Base-by-base conservation (phyloP, 768 basidiomycete species). In the Hypholoma fasciculare region DNA sequence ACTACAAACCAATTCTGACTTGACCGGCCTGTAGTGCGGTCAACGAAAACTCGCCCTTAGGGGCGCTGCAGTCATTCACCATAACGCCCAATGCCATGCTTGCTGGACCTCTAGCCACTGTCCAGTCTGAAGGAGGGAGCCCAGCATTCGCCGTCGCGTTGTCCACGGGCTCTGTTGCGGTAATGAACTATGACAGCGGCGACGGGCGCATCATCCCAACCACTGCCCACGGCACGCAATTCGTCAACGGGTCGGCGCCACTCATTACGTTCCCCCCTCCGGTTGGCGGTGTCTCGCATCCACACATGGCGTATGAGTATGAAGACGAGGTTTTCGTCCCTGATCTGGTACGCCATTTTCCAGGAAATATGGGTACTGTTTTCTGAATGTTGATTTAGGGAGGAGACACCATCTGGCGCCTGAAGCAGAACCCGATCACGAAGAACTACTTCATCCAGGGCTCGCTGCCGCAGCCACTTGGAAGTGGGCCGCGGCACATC, bases 331-430 rank as follows among this genome's bases (percentile, higher is more conserved):
- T 90, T 8, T 77, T 89, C 61, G 74, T 90, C 7, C 82, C 88
- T 0, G 89, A 89, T 71, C 73, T 88, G 67, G 88, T 87, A 54
- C 53, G 80, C 68, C 2, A 1, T 16, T 1, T 37, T 16, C 4
- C 7, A 11, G n/a, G 14, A 8, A 17, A 11, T 38, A 12, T 53
- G 36, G 23, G 49, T 26, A 36, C 14, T 27, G 14, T 64, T 58
- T 37, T 54, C 23, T 64, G 42, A 46, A 27, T 40, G 42, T 11
- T n/a, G 23, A 7, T 48, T 47, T 49, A 88, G 87, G 88, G 89
- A 26, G 81, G 70, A 1, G 88, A 90, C 70, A 86, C 77, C 57
- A 82, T 90, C 55, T 91, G 88, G 87, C 76, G 89, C 39, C 74
- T 90, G 2, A 77, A 74, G 42, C 71, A 78, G 46, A 69, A 78